Evolutionary conservation across 805 yeast species (phyloP), one percentile per base, ranked within the genome.

Genomic region (Blastobotrys americana): DNA sequence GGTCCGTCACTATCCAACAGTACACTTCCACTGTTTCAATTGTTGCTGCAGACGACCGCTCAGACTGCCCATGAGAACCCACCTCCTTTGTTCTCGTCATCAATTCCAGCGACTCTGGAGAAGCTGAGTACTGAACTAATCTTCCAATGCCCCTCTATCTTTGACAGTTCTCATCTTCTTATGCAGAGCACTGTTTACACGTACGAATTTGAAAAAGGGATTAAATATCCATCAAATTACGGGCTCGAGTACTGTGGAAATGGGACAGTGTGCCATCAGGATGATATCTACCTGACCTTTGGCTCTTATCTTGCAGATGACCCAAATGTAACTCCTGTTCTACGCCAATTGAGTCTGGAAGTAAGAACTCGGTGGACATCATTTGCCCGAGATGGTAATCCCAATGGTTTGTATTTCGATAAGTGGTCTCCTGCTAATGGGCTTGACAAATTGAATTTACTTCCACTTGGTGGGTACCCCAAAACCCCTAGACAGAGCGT

Each of bases 211-310:
- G 48, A 43, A n/a, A 28, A 42, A 13, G 65, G 65, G 8, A 60
- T 58, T 18, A 47, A 44, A 5, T 53, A 56, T 37, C 50, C 58
- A 4, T 44, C 41, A 34, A 44, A 51, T 36, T 46, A 18, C 5
- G 47, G 41, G 2, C 39, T 45, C 6, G 19, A 43, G 1, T 46
- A 56, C 27, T 59, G 63, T 43, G 31, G 36, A 3, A 46, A 38
- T 18, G 41, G 45, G 18, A 38, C 45, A 2, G 64, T 57, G 10
- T 60, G 65, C 42, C 65, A 60, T 34, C 52, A 57, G 42, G 57
- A 58, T 31, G 65, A 60, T 36, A 44, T 60, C 22, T 50, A 54
- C 27, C 53, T 54, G 1, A 42, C 56, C 2, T 60, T 60, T 42
- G 64, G 64, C 10, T 57, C 61, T 8, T 55, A 45, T 37, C 33